Conservation (phyloP, 129 eudicot genomes). For the Helichrysum umbraculigerum region DNA sequence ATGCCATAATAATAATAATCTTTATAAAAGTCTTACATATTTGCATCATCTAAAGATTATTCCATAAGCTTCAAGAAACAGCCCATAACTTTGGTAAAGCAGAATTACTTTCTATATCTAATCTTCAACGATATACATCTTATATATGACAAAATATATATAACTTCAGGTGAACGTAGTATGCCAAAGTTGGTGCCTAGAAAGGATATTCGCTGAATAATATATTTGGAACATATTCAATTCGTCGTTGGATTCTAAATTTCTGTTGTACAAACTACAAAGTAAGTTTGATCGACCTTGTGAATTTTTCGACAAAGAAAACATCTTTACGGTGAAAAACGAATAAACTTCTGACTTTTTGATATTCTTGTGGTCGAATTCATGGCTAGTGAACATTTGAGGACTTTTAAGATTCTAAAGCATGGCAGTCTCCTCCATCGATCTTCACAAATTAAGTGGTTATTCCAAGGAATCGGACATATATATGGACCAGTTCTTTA, state of each 20-base stretch:
- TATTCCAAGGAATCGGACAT: slow-evolving; percentile 22
- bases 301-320: slow-evolving; percentile 17
- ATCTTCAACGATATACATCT: slow-evolving; percentile 17
- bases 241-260: background rate
- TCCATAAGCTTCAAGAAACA: slow-evolving; percentile 29
- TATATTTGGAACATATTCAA: slow-evolving; percentile 17
- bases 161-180: slow-evolving; percentile 16
- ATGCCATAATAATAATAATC: background rate
- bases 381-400: slow-evolving; percentile 21
- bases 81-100: slow-evolving; percentile 18
- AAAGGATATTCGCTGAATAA: background rate
- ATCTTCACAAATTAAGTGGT: slow-evolving; percentile 2
- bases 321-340: slow-evolving; percentile 20
- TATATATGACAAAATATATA: slow-evolving; percentile 3
- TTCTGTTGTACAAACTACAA: slow-evolving; percentile 23
- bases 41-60: no score
- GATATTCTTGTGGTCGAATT: background rate
- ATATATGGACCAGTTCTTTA: slow-evolving; percentile 19
- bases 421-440: slow-evolving; percentile 17
- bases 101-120: slow-evolving; percentile 12
- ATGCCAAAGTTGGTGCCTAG: slow-evolving; percentile 5
- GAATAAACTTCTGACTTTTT: slow-evolving; percentile 33
- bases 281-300: slow-evolving; percentile 3
- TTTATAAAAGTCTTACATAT: slow-evolving; percentile 14
- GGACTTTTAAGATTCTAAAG: slow-evolving; percentile 26